Conservation (phyloP, 2,329 filamentous ascomycete genomes). For the Penicillium sp. region DNA sequence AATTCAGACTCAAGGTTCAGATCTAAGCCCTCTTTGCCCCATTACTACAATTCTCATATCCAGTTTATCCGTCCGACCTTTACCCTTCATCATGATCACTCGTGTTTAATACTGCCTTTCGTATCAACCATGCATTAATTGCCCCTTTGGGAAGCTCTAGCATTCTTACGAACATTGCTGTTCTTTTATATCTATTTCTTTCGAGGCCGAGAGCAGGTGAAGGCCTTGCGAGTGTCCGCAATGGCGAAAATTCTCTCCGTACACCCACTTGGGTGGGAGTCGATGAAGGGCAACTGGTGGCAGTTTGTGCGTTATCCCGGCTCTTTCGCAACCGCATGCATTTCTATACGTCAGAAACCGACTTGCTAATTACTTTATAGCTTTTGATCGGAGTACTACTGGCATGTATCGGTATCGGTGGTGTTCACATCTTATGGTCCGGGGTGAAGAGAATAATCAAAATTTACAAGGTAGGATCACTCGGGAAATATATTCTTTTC, state of each 20-base stretch:
- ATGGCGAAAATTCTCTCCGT: conserved; percentile 33
- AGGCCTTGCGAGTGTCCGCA: background rate
- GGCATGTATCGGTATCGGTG: conserved; percentile 28
- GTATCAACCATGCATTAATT: background rate
- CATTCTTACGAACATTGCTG: background rate
- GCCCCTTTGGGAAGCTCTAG: background rate
- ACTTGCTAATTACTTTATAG: conserved; percentile 26
- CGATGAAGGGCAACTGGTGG: conserved; percentile 44
- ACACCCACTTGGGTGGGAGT: conserved; percentile 33
- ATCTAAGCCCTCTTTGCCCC: background rate
- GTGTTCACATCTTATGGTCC: conserved; percentile 31
- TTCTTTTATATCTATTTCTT: background rate
- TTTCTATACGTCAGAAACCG: background rate
- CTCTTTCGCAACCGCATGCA: conserved; percentile 6
- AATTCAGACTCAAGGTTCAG: background rate
- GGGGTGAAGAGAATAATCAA: conserved; percentile 19
- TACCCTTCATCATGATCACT: background rate
- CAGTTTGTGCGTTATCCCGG: conserved; percentile 36
- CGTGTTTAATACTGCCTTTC: background rate
- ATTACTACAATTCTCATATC: conserved; percentile 1
- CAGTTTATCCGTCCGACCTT: background rate
- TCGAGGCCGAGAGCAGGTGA: background rate
- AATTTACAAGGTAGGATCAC: conserved; percentile 30
- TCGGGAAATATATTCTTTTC: background rate
- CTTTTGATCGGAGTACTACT: conserved; percentile 36